These are phyloP conservation scores for Penicillium samsonianum DNA, from an alignment of 495 filamentous ascomycete species.

Conservation along the genomic window DNA sequence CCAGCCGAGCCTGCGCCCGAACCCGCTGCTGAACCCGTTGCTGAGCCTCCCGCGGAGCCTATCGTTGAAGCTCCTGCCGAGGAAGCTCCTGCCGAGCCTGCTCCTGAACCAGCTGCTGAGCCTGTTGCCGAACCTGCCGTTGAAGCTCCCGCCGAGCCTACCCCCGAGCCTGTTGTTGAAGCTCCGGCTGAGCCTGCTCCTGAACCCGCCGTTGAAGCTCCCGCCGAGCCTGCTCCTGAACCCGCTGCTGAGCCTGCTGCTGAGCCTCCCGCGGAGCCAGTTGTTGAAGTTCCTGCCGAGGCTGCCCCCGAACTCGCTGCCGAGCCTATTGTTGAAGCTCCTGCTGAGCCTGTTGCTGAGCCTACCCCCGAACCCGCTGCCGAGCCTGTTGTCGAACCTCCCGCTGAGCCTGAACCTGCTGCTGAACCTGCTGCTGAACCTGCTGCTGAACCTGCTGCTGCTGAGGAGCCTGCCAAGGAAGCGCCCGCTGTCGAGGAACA, in stretches of 20 bases:
- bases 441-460: not conserved
- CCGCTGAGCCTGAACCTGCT: slow-evolving; percentile 7
- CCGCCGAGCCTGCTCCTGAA: slow-evolving; percentile 12
- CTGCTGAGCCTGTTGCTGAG: slow-evolving; percentile 8
- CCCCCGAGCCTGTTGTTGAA: slow-evolving; percentile 9
- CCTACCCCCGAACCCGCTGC: not conserved
- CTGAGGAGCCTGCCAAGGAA: slow-evolving; percentile 7
- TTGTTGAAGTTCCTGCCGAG: slow-evolving; percentile 1
- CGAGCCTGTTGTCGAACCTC: not conserved
- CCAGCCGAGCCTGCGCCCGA: slow-evolving; percentile 4
- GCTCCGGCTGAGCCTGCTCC: slow-evolving; percentile 10
- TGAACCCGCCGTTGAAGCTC: slow-evolving; percentile 10
- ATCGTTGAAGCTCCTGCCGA: slow-evolving; percentile 7
- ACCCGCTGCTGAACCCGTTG: slow-evolving; percentile 19
- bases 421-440: slow-evolving; percentile 7
- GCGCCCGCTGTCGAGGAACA: not conserved
- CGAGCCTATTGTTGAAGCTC: slow-evolving; percentile 10
- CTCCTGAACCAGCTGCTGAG: slow-evolving; percentile 1
- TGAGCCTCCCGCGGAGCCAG: not conserved
- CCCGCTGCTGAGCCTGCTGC: slow-evolving; percentile 3
- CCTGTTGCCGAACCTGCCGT: slow-evolving; percentile 5
- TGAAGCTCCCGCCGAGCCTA: slow-evolving; percentile 5
- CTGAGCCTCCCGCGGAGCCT: slow-evolving; percentile 18
- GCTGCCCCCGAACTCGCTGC: slow-evolving; percentile 5
- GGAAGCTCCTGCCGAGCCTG: slow-evolving; percentile 11